These are phyloP conservation scores for Chrysoporthe deuterocubensis DNA, from an alignment of 2,329 filamentous ascomycete species.

Conservation along the genomic window DNA sequence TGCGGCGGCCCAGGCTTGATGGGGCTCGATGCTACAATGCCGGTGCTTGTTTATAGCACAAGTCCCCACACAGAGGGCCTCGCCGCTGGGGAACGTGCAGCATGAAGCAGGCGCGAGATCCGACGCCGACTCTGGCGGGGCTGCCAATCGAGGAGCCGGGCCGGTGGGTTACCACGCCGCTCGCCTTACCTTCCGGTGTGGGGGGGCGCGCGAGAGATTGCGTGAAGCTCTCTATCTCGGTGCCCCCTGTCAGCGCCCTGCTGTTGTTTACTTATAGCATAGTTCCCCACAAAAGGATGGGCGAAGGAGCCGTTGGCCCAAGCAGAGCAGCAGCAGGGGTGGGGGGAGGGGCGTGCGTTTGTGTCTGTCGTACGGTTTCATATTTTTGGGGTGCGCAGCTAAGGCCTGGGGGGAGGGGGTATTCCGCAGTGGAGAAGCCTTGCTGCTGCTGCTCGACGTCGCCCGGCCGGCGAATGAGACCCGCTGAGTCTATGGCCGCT, in stretches of 20 bases:
- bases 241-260: too few species aligned
- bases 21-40: too few species aligned
- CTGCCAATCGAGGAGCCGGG: neutral
- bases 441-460: too few species aligned
- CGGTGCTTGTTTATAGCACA: neutral
- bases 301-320: slow-evolving; percentile 4
- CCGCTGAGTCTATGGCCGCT: slow-evolving; percentile 2
- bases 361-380: neutral
- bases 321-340: neutral
- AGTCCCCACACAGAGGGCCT: too few species aligned
- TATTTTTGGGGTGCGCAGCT: neutral
- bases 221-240: too few species aligned
- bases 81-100: too few species aligned
- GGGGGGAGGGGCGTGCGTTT: too few species aligned
- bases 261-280: neutral
- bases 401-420: neutral
- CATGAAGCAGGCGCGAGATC: neutral
- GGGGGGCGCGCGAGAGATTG: too few species aligned
- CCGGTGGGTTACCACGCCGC: neutral
- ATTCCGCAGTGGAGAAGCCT: neutral
- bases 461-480: neutral
- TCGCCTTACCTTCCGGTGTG: too few species aligned
- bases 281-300: neutral
- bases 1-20: too few species aligned
- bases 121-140: neutral